Evolutionary conservation across 768 basidiomycete species (phyloP), one percentile per base, ranked within the genome.

Genomic region (Pleurotus citrinopileatus): DNA sequence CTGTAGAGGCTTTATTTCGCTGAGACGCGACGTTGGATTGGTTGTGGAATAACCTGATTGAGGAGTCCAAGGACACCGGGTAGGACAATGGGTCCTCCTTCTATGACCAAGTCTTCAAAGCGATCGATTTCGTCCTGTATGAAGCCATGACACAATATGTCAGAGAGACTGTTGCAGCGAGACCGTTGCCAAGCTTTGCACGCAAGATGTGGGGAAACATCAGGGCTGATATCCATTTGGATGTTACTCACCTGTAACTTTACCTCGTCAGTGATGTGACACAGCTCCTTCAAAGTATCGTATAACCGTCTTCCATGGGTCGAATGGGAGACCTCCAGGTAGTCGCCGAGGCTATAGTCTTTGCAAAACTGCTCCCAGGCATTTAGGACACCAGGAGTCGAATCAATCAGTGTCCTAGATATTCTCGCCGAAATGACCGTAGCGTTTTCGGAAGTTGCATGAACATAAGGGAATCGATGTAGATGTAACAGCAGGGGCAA

Each of bases 311-410:
- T 79, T 17, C 92, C 92, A 65, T 94, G 92, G 0, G 86, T 83
- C 6, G 78, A 73, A 59, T 84, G 79, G 3, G 80, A 78, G 15
- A 85, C 69, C 10, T 63, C 61, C 13, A 68, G 57, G 34, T 73
- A 70, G 58, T 79, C 77, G 1, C 78, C 78, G 26, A 85, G 72
- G 61, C 70, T 65, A 57, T 91, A 91, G 54, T 87, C 78, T 37
- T 69, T 72, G 36, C 78, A 75, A 64, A 91, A 94, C 42, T 72
- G 80, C 46, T 80, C 72, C 92, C 92, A 94, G 6, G 89, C 87
- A 55, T 78, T 78, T 47, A 83, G 59, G n/a, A 93, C 87, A 3
- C 91, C 92, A 1, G 89, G 89, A 3, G 91, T 93, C 2, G 90
- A 91, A 69, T 93, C 90, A 62, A 88, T 81, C 55, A 87, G 76